Base-by-base conservation (phyloP, 1,139 yeast species). In the Scheffersomyces parashehatae region DNA sequence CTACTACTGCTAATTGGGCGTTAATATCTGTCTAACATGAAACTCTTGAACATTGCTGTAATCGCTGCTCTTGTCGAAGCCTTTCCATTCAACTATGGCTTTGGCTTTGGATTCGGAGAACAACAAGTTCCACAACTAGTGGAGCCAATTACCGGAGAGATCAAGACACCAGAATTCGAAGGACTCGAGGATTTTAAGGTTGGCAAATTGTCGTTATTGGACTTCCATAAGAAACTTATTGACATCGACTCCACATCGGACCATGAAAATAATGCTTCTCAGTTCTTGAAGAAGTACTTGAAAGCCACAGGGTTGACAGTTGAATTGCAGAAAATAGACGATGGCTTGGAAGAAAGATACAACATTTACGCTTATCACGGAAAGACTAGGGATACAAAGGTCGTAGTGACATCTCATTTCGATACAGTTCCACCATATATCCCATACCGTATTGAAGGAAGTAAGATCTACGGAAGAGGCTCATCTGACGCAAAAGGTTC, bases 391-490 rank as follows among this genome's bases (percentile, higher is more conserved):
- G 64, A 78, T 51, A 76, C 85, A 14, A 69, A 64, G 44, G 75
- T 81, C 11, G 58, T 83, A 40, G 55, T 84, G 29, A 82, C 88
- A 2, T 78, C 87, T 10, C 90, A 84, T 53, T 78, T 83, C 34
- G 90, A 84, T 53, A 84, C 89, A 0, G 90, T 84, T 5, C 89
- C 89, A 11, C 89, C 89, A 0, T 83, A 57, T 52, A 61, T 83
- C 42, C 77, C 79, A 1, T 84, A 83, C 60, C 56, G 57, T 4
- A 59, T 73, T 11, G 72, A 75, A n/a, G 83, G 79, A 4, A 67
- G 72, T 36, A 62, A 61, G 38, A 80, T 84, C 16, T 76, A 70
- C 52, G 90, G 90, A 9, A 70, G 90, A 44, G 91, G 91, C 2
- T 60, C 85, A 3, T 72, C 78, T 44, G 90, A 84, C 54, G 90